Percentiles rank a stretch among this genome's conserved stretches.
These are phyloP conservation scores for Kwoniella mangroviensis DNA, from an alignment of 768 basidiomycete genomes.

Conservation along the genomic window DNA sequence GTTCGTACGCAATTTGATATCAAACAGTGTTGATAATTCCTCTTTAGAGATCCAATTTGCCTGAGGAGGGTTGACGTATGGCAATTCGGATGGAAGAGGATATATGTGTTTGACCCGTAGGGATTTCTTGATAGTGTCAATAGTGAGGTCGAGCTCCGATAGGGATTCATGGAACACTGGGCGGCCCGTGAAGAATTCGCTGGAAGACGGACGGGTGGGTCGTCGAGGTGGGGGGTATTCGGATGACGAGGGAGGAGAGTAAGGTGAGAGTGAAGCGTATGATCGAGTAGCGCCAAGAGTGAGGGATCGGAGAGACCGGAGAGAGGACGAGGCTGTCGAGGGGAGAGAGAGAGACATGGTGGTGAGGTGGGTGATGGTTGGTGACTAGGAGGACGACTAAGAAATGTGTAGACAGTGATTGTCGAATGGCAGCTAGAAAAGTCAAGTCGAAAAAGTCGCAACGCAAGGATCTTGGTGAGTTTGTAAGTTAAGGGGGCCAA, in stretches of 20 bases:
- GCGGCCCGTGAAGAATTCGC: constrained; percentile 83
- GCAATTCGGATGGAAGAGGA: constrained; percentile 75
- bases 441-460: background rate
- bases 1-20: constrained; percentile 68
- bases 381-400: background rate
- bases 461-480: background rate
- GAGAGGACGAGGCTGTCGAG: constrained; percentile 13
- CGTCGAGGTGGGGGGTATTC: constrained; percentile 11
- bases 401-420: background rate
- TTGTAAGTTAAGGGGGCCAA: background rate
- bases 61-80: constrained; percentile 65
- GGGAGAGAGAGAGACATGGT: constrained; percentile 17
- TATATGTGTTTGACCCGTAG: constrained; percentile 72
- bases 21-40: constrained; percentile 67
- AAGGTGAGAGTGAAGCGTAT: constrained; percentile 20
- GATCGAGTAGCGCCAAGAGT: background rate
- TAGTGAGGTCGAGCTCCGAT: constrained; percentile 68
- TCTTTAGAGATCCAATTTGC: constrained; percentile 72
- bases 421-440: background rate
- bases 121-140: constrained; percentile 65
- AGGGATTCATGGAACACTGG: constrained; percentile 76
- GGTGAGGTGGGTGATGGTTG: background rate
- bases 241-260: constrained; percentile 19
- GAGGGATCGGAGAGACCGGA: constrained; percentile 10
- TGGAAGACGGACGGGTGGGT: constrained; percentile 61